A percentile compares a stretch with the other conserved stretches of the same genome.
These are phyloP conservation scores for Drechmeria coniospora DNA, from an alignment of 2,329 filamentous ascomycete genomes.

Conservation along the genomic window DNA sequence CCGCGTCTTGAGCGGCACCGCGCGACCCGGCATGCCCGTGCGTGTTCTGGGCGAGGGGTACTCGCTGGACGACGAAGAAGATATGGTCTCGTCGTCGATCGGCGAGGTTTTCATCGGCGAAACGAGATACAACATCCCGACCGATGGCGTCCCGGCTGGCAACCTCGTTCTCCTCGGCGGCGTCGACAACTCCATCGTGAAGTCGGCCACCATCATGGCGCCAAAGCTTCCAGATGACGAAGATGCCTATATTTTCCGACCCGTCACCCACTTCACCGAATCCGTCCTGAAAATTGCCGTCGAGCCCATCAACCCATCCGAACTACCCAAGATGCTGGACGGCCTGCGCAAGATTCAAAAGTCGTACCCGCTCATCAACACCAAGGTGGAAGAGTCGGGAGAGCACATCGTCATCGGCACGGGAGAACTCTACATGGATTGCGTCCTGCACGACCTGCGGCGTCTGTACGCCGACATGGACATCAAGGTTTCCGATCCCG, in stretches of 20 bases:
- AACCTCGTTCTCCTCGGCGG: conserved; percentile 87
- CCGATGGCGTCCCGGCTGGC: conserved; percentile 82
- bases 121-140: conserved; percentile 82
- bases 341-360: conserved; percentile 95
- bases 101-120: conserved; percentile 80
- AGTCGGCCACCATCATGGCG: conserved; percentile 81
- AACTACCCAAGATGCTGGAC: conserved; percentile 96
- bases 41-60: conserved; percentile 91
- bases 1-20: conserved; percentile 83
- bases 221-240: conserved; percentile 71
- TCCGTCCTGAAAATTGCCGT: conserved; percentile 96
- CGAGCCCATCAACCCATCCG: conserved; percentile 94
- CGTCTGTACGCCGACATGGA: conserved; percentile 97
- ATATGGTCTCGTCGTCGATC: conserved; percentile 81
- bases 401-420: conserved; percentile 93
- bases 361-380: conserved; percentile 87
- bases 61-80: conserved; percentile 92
- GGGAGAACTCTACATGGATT: conserved; percentile 99
- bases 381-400: conserved; percentile 94
- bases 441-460: conserved; percentile 86
- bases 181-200: conserved; percentile 95
- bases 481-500: conserved; percentile 94
- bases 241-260: conserved; percentile 89
- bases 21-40: conserved; percentile 64
- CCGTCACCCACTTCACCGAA: conserved; percentile 87